Evolutionary conservation across 805 yeast species (phyloP).

Genomic region (Hanseniaspora opuntiae): DNA sequence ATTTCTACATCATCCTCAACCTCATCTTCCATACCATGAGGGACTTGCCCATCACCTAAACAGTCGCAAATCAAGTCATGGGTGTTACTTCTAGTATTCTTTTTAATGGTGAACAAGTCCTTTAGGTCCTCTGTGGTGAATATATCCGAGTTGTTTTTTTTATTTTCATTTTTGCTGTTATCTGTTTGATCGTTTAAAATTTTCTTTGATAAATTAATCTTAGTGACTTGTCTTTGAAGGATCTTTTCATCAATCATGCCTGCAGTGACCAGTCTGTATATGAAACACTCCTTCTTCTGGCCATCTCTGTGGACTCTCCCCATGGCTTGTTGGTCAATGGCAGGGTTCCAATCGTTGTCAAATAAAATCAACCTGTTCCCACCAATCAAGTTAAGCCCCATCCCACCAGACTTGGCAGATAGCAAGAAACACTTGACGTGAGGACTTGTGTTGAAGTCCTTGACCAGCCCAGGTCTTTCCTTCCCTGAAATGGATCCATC

Average conservation of each 20-base stretch:
- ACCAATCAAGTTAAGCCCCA: conserved; percentile 79
- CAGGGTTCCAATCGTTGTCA: conserved; percentile 97
- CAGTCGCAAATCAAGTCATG: conserved; percentile 66
- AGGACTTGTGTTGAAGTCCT: conserved; percentile 45
- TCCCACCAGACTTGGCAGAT: conserved; percentile 87
- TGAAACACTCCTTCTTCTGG: conserved; percentile 60
- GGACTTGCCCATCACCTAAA: conserved; percentile 38
- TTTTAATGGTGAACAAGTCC: conserved; percentile 55
- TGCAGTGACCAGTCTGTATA: conserved; percentile 71
- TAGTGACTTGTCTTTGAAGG: conserved; percentile 79
- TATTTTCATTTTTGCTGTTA: conserved; percentile 31
- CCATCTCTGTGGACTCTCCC: conserved; percentile 93
- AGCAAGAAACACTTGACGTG: conserved; percentile 39
- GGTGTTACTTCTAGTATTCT: conserved; percentile 46
- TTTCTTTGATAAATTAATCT: conserved; percentile 61
- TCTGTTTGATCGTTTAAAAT: conserved; percentile 34
- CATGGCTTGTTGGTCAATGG: conserved; percentile 86
- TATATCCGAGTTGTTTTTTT: conserved; percentile 30
- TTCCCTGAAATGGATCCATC: conserved; percentile 76
- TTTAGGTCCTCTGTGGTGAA: conserved; percentile 57
- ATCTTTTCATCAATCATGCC: conserved; percentile 93
- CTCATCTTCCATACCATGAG: conserved; percentile 9
- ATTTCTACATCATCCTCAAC: conserved; percentile 15
- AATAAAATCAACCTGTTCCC: conserved; percentile 73
- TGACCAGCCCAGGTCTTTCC: conserved; percentile 51